Evolutionary conservation across 345 rosid species (phyloP).

Genomic region (Salix brachista): DNA sequence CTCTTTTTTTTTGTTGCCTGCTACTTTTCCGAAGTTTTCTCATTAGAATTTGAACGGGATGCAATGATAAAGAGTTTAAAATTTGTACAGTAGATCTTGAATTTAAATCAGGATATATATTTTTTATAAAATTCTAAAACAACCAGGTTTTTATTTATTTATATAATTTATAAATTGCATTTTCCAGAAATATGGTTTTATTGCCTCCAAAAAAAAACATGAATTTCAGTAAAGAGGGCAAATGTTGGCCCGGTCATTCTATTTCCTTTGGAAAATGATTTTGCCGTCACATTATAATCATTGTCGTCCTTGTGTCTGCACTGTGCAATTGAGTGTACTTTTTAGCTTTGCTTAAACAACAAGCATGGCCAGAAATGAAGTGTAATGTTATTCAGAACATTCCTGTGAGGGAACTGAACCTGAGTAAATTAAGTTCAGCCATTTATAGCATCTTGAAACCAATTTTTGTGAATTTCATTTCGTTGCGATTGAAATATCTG

Average conservation of each 20-base stretch:
- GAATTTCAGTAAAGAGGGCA: slow-evolving; percentile 18
- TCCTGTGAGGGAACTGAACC: background rate
- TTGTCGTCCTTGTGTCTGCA: background rate
- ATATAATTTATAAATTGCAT: no score
- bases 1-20: slow-evolving; percentile 8
- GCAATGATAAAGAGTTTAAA: no score
- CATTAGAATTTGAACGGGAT: background rate
- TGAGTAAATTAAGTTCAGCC: no score
- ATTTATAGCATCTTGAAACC: no score
- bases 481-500: no score
- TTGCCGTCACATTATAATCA: slow-evolving; percentile 1
- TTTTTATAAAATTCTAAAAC: no score
- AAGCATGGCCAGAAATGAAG: background rate
- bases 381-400: no score
- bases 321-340: background rate
- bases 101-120: no score
- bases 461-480: no score
- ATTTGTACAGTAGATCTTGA: fast-evolving
- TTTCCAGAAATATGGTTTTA: no score
- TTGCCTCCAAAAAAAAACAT: background rate
- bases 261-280: slow-evolving; percentile 16
- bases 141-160: no score
- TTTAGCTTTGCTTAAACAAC: background rate
- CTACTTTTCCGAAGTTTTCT: slow-evolving; percentile 23
- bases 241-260: slow-evolving; percentile 14